A percentile compares a stretch with the other conserved stretches of the same genome.
Evolutionary conservation across 2,329 filamentous ascomycete species (phyloP).

Genomic region (Aspergillus pseudotamarii): DNA sequence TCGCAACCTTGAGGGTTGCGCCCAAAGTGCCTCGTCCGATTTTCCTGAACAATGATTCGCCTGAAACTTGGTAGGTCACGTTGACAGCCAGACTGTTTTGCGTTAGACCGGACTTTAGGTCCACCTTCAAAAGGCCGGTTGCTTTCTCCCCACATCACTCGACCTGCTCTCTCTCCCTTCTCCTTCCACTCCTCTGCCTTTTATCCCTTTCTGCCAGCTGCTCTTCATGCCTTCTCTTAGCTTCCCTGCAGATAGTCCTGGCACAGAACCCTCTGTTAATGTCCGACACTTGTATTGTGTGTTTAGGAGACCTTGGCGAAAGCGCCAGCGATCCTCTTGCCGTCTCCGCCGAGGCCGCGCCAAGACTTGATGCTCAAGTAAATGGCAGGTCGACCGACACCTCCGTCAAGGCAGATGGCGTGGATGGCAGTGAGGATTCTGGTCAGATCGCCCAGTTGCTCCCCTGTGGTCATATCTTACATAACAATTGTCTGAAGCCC

Average conservation of each 20-base stretch:
- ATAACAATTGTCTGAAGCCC: conserved; percentile 87
- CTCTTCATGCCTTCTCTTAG: conserved; percentile 44
- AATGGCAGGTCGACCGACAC: conserved; percentile 29
- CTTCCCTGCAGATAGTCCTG: conserved; percentile 30
- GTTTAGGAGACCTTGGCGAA: conserved; percentile 69
- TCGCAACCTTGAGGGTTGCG: conserved; percentile 2
- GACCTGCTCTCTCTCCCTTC: conserved; percentile 27
- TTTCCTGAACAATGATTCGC: conserved; percentile 20
- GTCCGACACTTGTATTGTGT: conserved; percentile 72
- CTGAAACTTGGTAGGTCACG: conserved; percentile 33
- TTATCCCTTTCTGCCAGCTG: conserved; percentile 31
- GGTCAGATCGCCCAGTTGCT: conserved; percentile 62
- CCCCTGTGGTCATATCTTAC: conserved; percentile 87
- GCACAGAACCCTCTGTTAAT: conserved; percentile 46
- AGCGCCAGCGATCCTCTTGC: conserved; percentile 54
- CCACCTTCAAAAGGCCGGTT: conserved; percentile 47
- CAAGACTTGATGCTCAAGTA: conserved; percentile 44
- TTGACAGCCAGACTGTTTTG: conserved; percentile 40
- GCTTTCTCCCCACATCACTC: conserved; percentile 34
- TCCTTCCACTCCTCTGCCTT: conserved; percentile 22
- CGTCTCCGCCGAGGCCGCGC: conserved; percentile 44
- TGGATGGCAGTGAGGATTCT: conserved; percentile 43
- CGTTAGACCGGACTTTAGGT: conserved; percentile 39
- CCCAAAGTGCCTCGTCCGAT: conserved; percentile 3
- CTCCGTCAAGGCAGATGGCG: conserved; percentile 31